Evolutionary conservation across 495 filamentous ascomycete genomes (phyloP).

Genomic region (Xylaria nigripes): DNA sequence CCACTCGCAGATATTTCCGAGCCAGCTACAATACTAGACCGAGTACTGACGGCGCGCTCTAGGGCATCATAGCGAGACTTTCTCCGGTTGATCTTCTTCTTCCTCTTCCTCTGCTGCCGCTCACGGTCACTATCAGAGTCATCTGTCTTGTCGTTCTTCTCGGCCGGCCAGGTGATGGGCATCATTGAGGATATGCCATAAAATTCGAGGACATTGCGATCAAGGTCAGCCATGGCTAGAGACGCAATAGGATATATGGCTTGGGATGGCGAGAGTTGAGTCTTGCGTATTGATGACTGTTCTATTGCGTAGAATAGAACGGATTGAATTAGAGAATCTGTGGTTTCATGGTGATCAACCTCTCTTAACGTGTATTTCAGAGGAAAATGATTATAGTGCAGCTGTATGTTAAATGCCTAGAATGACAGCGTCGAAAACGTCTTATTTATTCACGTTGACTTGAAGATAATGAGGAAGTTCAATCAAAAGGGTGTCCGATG

Average conservation of each 20-base stretch:
- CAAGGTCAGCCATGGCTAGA: slow-evolving; percentile 47
- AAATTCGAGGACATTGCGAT: slow-evolving; percentile 73
- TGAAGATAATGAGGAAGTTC: too few species aligned
- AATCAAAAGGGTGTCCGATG: neutral
- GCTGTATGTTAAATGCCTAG: neutral
- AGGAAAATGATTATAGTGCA: neutral
- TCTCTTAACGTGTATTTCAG: neutral
- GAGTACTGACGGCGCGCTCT: slow-evolving; percentile 60
- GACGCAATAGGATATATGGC: neutral
- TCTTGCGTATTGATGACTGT: neutral
- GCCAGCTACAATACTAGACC: slow-evolving; percentile 56
- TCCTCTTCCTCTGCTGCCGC: slow-evolving; percentile 30
- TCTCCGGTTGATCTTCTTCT: slow-evolving; percentile 45
- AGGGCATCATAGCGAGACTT: slow-evolving; percentile 79
- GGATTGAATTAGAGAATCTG: neutral
- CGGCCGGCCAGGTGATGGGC: slow-evolving; percentile 78
- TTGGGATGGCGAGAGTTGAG: neutral
- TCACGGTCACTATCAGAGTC: slow-evolving; percentile 52
- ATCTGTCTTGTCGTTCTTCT: slow-evolving; percentile 63
- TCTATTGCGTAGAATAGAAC: neutral
- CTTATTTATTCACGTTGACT: too few species aligned
- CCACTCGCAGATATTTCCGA: slow-evolving; percentile 57
- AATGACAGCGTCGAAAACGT: too few species aligned
- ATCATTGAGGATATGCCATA: slow-evolving; percentile 77
- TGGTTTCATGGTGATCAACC: neutral